A percentile compares a stretch with the other conserved stretches of the same genome.
These are phyloP conservation scores for Plectosphaerella sp. DNA, from an alignment of 2,329 filamentous ascomycete species.

Conservation along the genomic window DNA sequence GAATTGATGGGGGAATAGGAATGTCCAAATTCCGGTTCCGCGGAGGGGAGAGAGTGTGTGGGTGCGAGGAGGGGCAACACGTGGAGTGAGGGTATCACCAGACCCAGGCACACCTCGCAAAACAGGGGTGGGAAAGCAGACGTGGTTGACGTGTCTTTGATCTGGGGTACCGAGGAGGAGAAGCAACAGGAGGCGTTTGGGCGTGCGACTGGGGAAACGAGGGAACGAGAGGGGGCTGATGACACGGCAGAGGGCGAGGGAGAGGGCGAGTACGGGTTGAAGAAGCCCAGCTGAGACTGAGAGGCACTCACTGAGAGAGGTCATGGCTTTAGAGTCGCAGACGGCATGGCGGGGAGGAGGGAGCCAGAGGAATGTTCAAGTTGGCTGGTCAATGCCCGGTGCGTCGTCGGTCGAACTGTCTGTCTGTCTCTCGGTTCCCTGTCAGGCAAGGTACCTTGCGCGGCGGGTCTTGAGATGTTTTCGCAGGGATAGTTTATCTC, in stretches of 20 bases:
- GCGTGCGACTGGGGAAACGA: background rate
- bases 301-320: slow-evolving; percentile 12
- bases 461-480: no score
- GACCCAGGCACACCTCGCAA: background rate
- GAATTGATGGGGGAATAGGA: no score
- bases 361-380: background rate
- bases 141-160: background rate
- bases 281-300: background rate
- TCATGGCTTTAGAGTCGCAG: slow-evolving; percentile 8
- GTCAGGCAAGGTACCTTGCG: no score
- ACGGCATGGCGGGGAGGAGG: background rate
- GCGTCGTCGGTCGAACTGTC: no score
- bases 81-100: slow-evolving; percentile 3
- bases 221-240: background rate
- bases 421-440: no score
- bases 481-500: no score
- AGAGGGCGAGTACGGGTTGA: background rate
- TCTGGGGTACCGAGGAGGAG: background rate
- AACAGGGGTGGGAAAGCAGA: background rate
- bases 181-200: background rate
- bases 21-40: no score
- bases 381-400: background rate
- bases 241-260: background rate
- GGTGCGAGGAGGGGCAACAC: background rate
- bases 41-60: no score